Base-by-base conservation (phyloP, 345 rosid species). In the Brassica napus region DNA sequence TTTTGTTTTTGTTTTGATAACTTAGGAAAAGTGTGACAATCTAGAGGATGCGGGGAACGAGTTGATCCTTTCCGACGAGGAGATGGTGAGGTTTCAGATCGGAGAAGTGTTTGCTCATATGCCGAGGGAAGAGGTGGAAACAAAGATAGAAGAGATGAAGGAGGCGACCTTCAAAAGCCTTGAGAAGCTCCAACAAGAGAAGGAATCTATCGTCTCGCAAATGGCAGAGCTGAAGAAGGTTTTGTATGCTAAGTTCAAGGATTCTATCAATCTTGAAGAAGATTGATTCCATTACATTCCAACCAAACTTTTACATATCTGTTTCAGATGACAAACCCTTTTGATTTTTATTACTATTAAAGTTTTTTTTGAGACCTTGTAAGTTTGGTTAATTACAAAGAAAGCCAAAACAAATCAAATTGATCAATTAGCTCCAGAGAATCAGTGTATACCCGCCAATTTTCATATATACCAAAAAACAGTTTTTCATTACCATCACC, bases 21-120 rank as follows among this genome's bases (percentile, higher is more conserved):
- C 63, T 71, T 78, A 95, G 99, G 98, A 95, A 80, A 82, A 89
- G 65, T 91, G 88, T 42, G 96, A 95, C 3, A 95, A 93, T 81
- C 82, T 95, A 74, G 98, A 91, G 83, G 99, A 94, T 82, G 99
- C 96, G 2, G 82, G 94, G 70, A 93, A 93, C 58, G 98, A 94
- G 81, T 81, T 93, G 86, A 93, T 95, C 69, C 93, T 95, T 42
- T 90, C 99, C 0, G 98, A 95, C 69, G 93, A 95, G 82, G 98
- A 95, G 24, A 83, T 90, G 15, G 89, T 93, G 1, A 84, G 97
- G 52, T 89, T 88, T 82, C 99, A 94, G 79, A 85, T 93, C 0
- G 98, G 98, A 67, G 97, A 94, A 81, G 96, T 91, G 58, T 94
- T 95, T 82, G 98, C 93, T 72, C 97, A 93, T 68, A 78, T 95